Evolutionary conservation across 139 green algal genomes (phyloP), one percentile per base, ranked within the genome.

Genomic region (Coelastrella sp.): DNA sequence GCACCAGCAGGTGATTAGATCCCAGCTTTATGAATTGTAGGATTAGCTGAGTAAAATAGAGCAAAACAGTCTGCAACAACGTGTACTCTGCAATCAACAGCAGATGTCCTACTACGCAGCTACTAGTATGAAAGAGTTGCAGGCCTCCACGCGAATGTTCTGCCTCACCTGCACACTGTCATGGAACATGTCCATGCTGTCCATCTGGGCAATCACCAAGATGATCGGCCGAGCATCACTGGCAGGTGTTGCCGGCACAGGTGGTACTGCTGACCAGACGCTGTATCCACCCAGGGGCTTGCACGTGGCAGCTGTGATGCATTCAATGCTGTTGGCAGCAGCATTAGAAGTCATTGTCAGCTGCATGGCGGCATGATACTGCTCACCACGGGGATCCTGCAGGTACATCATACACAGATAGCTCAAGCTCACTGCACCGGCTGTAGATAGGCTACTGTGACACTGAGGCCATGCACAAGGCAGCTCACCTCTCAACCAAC

Each of bases 241-340:
- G n/a, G 14, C 22, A 19, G 72, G 56, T n/a, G 56, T 22, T 61
- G 85, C 11, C 7, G 87, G 89, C 88, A 97, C 65, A 10, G 93
- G 91, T 8, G 95, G 95, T 88, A 97, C 60, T 24, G 95, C 91
- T 5, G 94, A 93, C 93, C 93, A 96, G 35, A 98, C 94, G 75
- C 88, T 95, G 94, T 97, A 96, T 15, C 94, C 94, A 11, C 96
- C 96, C 25, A 98, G 72, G 8, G 96, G 96, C n/a, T 93, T 87
- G 86, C 96, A 98, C 15, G 84, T 94, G 20, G 81, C 25, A 0
- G 86, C 82, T 0, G 65, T 19, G 9, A 98, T 91, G 92, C 95
- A 97, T 24, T 78, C 58, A 7, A 8, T 82, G 60, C 93, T 94
- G 92, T 96, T 94, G 27, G 56, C 84, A 4, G 60, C n/a, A 7